Conservation (phyloP, 352 stramenopile species). For the Globisporangium radiosum region DNA sequence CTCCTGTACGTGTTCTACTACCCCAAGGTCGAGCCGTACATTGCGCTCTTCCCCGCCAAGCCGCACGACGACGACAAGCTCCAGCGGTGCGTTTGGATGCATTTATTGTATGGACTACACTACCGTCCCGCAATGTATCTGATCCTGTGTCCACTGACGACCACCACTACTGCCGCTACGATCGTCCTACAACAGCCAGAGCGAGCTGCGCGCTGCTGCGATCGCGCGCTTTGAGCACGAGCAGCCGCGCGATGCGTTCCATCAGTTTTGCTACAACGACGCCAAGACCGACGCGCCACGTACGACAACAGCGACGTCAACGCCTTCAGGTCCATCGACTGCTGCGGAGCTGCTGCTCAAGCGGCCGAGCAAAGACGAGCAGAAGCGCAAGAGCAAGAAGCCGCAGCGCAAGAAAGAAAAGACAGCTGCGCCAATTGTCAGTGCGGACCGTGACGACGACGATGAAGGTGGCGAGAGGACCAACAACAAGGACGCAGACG, state of each 20-base stretch:
- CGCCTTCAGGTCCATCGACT: constrained; percentile 2
- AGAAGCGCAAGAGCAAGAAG: constrained; percentile 64
- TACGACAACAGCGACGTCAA: constrained; percentile 1
- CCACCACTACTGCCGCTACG: too few species aligned
- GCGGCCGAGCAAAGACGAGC: constrained; percentile 55
- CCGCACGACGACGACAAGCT: constrained; percentile 45
- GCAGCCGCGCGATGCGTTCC: constrained; percentile 50
- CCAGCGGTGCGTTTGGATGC: constrained; percentile 19
- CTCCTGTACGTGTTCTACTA: constrained; percentile 86
- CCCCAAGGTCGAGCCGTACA: constrained; percentile 60
- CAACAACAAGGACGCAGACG: constrained; percentile 11
- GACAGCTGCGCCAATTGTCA: constrained; percentile 17
- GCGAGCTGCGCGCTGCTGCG: constrained; percentile 34
- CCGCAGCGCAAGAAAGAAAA: constrained; percentile 37
- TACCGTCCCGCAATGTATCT: neutral
- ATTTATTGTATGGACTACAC: neutral
- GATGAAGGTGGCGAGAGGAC: neutral
- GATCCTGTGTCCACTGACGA: neutral
- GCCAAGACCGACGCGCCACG: constrained; percentile 21
- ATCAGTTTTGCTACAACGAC: constrained; percentile 72
- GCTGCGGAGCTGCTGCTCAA: constrained; percentile 54
- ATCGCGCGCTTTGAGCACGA: constrained; percentile 50
- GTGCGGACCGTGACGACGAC: constrained; percentile 52
- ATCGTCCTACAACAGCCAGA: constrained; percentile 18
- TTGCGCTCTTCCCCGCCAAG: constrained; percentile 57